Base-by-base conservation (phyloP, 176 grass and related monocot species). In the Zoysia japonica region DNA sequence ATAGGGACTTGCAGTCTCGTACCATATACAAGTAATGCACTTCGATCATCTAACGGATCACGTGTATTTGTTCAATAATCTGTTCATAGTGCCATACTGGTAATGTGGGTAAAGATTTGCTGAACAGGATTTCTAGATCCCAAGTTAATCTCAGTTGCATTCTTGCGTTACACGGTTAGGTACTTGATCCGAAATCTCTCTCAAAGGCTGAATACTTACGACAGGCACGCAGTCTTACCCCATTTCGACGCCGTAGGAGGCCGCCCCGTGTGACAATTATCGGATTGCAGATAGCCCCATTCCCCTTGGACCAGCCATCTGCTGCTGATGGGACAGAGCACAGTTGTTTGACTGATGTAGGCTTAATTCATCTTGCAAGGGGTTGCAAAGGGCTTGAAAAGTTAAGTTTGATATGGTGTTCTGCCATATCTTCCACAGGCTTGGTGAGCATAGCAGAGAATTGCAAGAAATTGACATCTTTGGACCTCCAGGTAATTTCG, bases 371-470 rank as follows among this genome's bases (percentile, higher is more conserved):
- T 77, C 91, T 94, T 15, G 87, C 87, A 1, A 83, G 38, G 48
- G 74, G 72, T 7, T 97, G 94, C 90, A 90, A 85, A 83, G 60
- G 80, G 40, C 94, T 97, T 61, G 89, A 97, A 72, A 91, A 90
- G 49, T 75, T 97, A 51, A 97, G 91, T 74, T 72, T 97, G 28
- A 72, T 83, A 61, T 94, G 91, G 91, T 94, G 94, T 72, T 84
- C 87, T 74, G 63, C 82, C 74, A 85, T 90, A 86, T 80, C 94
- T 15, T 97, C 94, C 40, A 65, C 74, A 55, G 91, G 91, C 9
- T 90, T 97, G 71, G 63, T 68, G 73, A 94, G 78, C 19, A 75
- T 97, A 84, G 77, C 91, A 51, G 85, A 97, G 54, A 84, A 85
- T 50, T 97, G 91, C 83, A 92, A 82, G 82, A 84, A 71, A 5